Base-by-base conservation (phyloP, 805 yeast genomes). In the Kurtzmaniella fragi region DNA sequence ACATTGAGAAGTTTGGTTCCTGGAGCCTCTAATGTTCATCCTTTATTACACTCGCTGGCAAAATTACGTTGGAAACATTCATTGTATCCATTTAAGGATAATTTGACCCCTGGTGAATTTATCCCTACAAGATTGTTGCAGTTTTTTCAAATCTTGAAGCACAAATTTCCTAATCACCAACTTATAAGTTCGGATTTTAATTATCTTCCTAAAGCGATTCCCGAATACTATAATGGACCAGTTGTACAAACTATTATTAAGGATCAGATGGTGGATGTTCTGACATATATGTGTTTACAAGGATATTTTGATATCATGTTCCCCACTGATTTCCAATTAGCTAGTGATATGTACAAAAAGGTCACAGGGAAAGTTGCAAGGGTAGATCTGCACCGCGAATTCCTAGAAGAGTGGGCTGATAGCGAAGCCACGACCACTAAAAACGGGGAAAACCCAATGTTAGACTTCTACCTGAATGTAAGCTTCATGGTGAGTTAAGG, bases 301-400 rank as follows among this genome's bases (percentile, higher is more conserved):
- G 96, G 95, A 0, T 83, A 73, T 52, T 87, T 85, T 55, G 95
- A 87, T 57, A 86, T 87, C 37, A 78, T 85, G 82, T 87, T 87
- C 53, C 86, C 95, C 8, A 87, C 95, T 0, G 84, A 87, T 52
- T 88, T 87, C 57, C 61, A 63, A 6, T 63, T 79, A 7, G 77
- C 80, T 3, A 68, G 75, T 31, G 82, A 80, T 35, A 44, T 86
- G 42, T 88, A 87, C 53, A 64, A 67, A 13, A 74, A 75, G 44
- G 75, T 84, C 12, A 74, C 81, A 15, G 88, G 88, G 0, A 82
- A 76, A 48, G 56, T 71, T 2, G 71, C 81, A 12, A 63, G 61
- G 38, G 73, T 75, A 0, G 67, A 75, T 31, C 60, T 78, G 28
- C 95, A 87, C 58, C 59, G 67, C 6, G 84, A 78, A 13, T 87